phyloP scores from a whole-genome alignment of 768 basidiomycete species.

The Leucocoprinus leucothites region DNA sequence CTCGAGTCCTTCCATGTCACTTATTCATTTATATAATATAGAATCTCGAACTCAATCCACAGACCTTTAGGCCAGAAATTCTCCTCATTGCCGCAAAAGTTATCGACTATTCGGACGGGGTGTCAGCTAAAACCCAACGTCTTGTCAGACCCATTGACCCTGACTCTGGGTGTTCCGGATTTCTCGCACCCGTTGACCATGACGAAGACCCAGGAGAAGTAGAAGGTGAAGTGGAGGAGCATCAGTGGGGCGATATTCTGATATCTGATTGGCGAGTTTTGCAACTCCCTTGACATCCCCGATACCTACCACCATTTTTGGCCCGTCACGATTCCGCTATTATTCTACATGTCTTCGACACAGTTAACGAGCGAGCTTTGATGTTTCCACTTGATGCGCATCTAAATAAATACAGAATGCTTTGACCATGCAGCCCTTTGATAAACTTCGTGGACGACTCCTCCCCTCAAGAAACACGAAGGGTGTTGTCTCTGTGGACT shows the following conservation, averaged over 20 bases:
- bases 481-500: too few relatives aligned
- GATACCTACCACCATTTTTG: background rate
- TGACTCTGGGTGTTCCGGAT: conserved; percentile 6
- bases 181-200: conserved; percentile 21
- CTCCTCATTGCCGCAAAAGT: conserved; percentile 47
- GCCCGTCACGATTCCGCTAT: too few relatives aligned
- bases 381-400: too few relatives aligned
- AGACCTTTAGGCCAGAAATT: conserved; percentile 57
- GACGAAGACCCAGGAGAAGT: conserved; percentile 17
- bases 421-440: too few relatives aligned
- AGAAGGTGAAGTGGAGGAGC: conserved; percentile 19
- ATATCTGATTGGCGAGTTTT: conserved; percentile 7
- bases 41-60: conserved; percentile 58
- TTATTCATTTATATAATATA: conserved; percentile 21
- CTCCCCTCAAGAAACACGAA: too few relatives aligned
- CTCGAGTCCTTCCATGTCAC: background rate
- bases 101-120: conserved; percentile 14
- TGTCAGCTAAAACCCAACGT: conserved; percentile 16
- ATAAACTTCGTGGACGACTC: too few relatives aligned
- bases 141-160: conserved; percentile 14
- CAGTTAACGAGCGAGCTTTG: too few relatives aligned
- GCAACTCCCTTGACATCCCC: background rate
- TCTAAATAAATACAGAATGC: too few relatives aligned
- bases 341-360: too few relatives aligned
- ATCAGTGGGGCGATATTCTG: conserved; percentile 21